Base-by-base conservation (phyloP, 495 filamentous ascomycete species). In the Cercophora scortea region DNA sequence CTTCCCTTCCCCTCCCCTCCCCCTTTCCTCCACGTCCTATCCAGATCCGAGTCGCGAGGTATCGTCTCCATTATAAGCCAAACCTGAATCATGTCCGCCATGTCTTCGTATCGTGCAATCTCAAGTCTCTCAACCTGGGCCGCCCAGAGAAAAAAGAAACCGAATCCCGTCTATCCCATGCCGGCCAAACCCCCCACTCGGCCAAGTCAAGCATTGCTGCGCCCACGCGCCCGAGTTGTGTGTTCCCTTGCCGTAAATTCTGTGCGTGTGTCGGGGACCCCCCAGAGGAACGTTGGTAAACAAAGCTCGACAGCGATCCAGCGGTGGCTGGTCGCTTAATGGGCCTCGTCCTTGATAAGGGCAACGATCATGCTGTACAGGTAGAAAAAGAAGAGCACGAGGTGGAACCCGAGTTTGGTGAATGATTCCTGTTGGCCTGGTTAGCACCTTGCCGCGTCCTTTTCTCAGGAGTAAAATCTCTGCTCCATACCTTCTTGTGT, bases 321-420 rank as follows among this genome's bases (percentile, higher is more conserved):
- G 25, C 25, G 25, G 5, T 25, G 25, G 25, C 5, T 25, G 25
- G 25, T 2, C 25, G 25, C 35, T 77, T 81, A 96, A 71, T 91
- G 78, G 43, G 88, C 82, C 72, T 98, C 93, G 68, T 99, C 94
- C 61, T 86, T 84, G 78, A 99, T 99, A 49, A 97, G 77, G 53
- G 92, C 92, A 49, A 96, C 93, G 53, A 99, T 99, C 94, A 99
- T 99, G 75, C 82, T 92, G 83, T 97, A 99, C 25, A 99, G 84
- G 75, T 99, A 99, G 83, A 96, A 99, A 81, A 99, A 99, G 81
- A 99, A 99, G 87, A 99, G 94, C 74, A 97, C 68, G 39, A 99
- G 83, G 70, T 97, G 93, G 82, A 99, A 97, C 53, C 92, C 94
- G 38, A 99, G 88, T 73, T 99, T 99, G 75, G 94, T 85, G 72